Evolutionary conservation across 2,329 filamentous ascomycete genomes (phyloP).

Genomic region (Chrysoporthe deuterocubensis): DNA sequence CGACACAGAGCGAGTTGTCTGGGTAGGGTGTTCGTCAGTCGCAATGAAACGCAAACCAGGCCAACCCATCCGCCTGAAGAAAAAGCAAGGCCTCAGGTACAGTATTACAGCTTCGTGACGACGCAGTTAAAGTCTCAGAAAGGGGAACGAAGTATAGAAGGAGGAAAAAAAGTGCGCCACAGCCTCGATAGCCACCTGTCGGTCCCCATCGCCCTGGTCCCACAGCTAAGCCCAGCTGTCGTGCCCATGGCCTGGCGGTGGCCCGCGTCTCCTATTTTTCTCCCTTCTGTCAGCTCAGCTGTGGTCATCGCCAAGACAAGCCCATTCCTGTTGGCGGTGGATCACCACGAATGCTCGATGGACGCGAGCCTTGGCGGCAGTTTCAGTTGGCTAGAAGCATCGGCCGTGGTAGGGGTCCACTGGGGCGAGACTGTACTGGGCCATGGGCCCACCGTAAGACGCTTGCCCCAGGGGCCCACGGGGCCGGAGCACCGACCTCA

Average conservation of each 20-base stretch:
- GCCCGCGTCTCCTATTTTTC: slow-evolving; percentile 18
- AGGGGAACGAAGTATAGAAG: neutral
- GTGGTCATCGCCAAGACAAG: slow-evolving; percentile 27
- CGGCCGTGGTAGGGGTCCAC: slow-evolving; percentile 13
- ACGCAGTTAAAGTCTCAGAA: neutral
- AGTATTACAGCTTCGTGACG: neutral
- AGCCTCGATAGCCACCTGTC: neutral
- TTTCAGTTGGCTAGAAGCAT: slow-evolving; percentile 28
- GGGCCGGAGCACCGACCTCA: neutral
- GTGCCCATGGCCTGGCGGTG: slow-evolving; percentile 7
- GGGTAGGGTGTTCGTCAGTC: neutral
- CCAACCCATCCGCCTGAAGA: slow-evolving; percentile 10
- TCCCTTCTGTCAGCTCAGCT: slow-evolving; percentile 3
- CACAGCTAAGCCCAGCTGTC: slow-evolving; percentile 3
- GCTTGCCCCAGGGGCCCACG: neutral
- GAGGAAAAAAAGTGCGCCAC: neutral
- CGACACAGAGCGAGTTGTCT: neutral
- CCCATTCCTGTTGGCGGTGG: slow-evolving; percentile 4
- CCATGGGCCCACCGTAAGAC: neutral
- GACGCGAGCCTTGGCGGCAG: slow-evolving; percentile 27
- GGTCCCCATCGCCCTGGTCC: neutral
- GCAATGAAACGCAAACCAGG: neutral
- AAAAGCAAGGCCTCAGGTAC: neutral
- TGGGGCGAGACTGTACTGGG: slow-evolving; percentile 5
- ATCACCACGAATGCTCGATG: slow-evolving; percentile 3